phyloP scores from a whole-genome alignment of 2,329 filamentous ascomycete species.

The Corniculantispora saksenae region DNA sequence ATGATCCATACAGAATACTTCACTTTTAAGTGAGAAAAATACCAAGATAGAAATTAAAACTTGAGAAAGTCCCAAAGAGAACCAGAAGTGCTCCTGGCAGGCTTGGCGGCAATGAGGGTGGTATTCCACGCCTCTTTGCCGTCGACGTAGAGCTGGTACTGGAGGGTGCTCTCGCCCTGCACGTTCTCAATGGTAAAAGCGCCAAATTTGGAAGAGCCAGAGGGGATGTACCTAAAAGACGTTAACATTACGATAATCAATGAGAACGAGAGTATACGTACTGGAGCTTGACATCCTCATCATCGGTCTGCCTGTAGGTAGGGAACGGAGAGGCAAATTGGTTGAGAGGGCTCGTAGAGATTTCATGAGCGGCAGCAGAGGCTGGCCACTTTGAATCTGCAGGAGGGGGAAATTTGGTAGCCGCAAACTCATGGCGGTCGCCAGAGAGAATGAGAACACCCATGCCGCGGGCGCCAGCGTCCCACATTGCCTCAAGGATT shows the following conservation, averaged over 20 bases:
- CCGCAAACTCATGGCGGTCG: conserved; percentile 95
- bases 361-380: conserved; percentile 76
- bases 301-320: conserved; percentile 79
- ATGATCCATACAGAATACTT: background rate
- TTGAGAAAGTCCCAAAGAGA: conserved; percentile 51
- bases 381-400: conserved; percentile 62
- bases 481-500: conserved; percentile 91
- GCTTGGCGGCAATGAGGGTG: conserved; percentile 48
- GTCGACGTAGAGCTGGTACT: conserved; percentile 81
- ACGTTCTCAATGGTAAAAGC: conserved; percentile 68
- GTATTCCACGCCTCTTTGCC: conserved; percentile 77
- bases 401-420: conserved; percentile 74
- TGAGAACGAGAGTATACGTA: conserved; percentile 47
- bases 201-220: conserved; percentile 88
- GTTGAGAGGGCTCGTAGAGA: conserved; percentile 85
- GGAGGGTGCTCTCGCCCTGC: conserved; percentile 66
- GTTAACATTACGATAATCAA: background rate
- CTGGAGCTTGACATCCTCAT: conserved; percentile 82
- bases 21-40: background rate
- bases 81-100: conserved; percentile 21
- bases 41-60: conserved; percentile 14
- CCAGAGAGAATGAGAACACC: conserved; percentile 85
- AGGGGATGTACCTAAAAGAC: conserved; percentile 66
- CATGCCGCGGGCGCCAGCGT: conserved; percentile 70
- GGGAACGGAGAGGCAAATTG: conserved; percentile 90